Evolutionary conservation across 2,329 filamentous ascomycete species (phyloP), one percentile per base, ranked within the genome.

Genomic region (Colletotrichum theobromicola): DNA sequence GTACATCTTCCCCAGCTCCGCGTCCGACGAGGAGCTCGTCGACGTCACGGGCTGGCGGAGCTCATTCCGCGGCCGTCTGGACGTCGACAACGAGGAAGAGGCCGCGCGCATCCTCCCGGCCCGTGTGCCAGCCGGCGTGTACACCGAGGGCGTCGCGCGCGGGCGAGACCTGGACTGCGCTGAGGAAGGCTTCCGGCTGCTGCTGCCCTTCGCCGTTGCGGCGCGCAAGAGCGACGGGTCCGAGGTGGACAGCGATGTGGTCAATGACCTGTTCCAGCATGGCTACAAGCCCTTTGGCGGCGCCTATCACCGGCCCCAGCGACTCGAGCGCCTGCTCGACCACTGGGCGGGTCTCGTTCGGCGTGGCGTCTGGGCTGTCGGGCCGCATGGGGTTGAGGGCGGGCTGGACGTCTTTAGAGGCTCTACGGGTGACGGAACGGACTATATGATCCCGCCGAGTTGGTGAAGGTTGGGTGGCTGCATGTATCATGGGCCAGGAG

Each of bases 231-330:
- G 80, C 70, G 78, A 81, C 76, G 78, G 79, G 70, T 69, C 61
- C 13, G 64, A 78, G 69, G 55, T 80, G 55, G 65, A 62, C 21
- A 57, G n/a, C 30, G 76, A 67, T 2, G 68, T 32, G 2, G 77
- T 77, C 55, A 70, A 77, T 34, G 79, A 79, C 9, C 77, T 83
- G 55, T 83, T 83, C 65, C 79, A 83, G 65, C 80, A 83, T 78
- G 80, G 81, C 62, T 80, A 73, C 55, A 82, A 83, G 74, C 79
- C 79, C 55, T 82, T 82, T 53, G 80, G 81, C 10, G 80, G 81
- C n/a, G 74, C 81, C 30, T 79, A 74, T 26, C 77, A 78, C 24
- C 77, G 81, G 5, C 42, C 16, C 32, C 50, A 58, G 24, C 64
- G 24, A 13, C 64, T 58, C 8, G 50, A 67, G 32, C 50, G 32